Evolutionary conservation across 805 yeast species (phyloP), one percentile per base, ranked within the genome.

Genomic region (Yarrowia divulgata): DNA sequence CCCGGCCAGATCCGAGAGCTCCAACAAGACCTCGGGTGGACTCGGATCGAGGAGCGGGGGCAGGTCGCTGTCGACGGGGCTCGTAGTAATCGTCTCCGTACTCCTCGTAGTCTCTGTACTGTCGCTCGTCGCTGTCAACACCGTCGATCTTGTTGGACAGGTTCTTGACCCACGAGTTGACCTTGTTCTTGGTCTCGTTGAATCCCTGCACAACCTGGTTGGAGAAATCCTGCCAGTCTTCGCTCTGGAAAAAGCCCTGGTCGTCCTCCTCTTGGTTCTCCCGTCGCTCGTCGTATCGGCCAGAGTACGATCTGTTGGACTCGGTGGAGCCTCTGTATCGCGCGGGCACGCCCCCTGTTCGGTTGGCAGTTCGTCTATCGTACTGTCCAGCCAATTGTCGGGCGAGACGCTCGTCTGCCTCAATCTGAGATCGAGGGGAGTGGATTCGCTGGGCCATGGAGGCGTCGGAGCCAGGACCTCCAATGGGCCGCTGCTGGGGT

Each of bases 321-420:
- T 69, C 54, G 18, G 49, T 39, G 54, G 49, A 43, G 23, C 52
- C 35, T 37, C 60, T 54, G 58, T 54, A 37, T 35, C 48, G 45
- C 6, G 43, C 46, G 23, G 58, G 58, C 19, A 67, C 71, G n/a
- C 69, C 57, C 18, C 69, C 34, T 34, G 62, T 35, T 34, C 66
- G 50, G 58, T 69, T 35, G 48, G 64, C 40, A 9, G 69, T 63
- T 54, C 70, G 70, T 23, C 62, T 54, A 10, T 69, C 70, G 67
- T 71, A 72, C 68, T 74, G 73, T n/a, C 70, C 68, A 12, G 94
- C 97, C 75, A 94, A 82, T 74, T 85, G 83, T 71, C 95, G 86
- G 0, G 98, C 98, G 73, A 93, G 82, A 23, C 85, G 80, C 78
- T 92, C 98, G 78, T 95, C 98, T 71, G 87, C 88, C 69, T 81